phyloP scores from a whole-genome alignment of 768 basidiomycete species.

The Mycena floridula region DNA sequence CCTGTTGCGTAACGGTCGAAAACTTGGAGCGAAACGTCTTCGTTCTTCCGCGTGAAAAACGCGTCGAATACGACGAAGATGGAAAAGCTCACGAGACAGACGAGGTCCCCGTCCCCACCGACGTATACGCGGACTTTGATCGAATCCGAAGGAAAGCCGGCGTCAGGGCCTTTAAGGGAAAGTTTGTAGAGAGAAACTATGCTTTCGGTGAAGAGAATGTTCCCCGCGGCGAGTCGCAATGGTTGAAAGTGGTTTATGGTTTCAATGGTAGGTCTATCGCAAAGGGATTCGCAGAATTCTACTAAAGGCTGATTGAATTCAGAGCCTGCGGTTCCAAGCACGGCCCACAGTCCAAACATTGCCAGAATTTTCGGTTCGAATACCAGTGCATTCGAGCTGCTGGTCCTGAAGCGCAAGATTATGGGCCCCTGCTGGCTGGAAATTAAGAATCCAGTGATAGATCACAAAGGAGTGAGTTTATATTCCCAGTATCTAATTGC shows the following conservation, averaged over 20 bases:
- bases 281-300: not conserved
- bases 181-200: slow-evolving; percentile 85
- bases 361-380: slow-evolving; percentile 85
- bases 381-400: slow-evolving; percentile 86
- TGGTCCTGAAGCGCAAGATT: slow-evolving; percentile 93
- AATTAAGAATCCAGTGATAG: slow-evolving; percentile 70
- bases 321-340: slow-evolving; percentile 74
- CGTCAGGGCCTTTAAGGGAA: slow-evolving; percentile 73
- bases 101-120: slow-evolving; percentile 57
- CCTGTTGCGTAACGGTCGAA: slow-evolving; percentile 82
- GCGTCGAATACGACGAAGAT: slow-evolving; percentile 50
- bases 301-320: not conserved
- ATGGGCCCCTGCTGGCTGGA: slow-evolving; percentile 99
- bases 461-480: slow-evolving; percentile 68
- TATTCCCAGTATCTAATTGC: not conserved
- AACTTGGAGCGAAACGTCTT: slow-evolving; percentile 88
- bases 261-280: slow-evolving; percentile 60
- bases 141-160: slow-evolving; percentile 62
- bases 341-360: slow-evolving; percentile 78
- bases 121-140: slow-evolving; percentile 83
- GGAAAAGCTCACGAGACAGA: slow-evolving; percentile 70
- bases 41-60: slow-evolving; percentile 70
- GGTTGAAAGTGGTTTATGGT: slow-evolving; percentile 91
- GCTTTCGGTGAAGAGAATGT: slow-evolving; percentile 85
- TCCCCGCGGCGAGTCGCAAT: slow-evolving; percentile 72